A percentile compares a stretch with the other conserved stretches of the same genome.
These are phyloP conservation scores for Penicillium sp. DNA, from an alignment of 2,329 filamentous ascomycete species.

Conservation along the genomic window DNA sequence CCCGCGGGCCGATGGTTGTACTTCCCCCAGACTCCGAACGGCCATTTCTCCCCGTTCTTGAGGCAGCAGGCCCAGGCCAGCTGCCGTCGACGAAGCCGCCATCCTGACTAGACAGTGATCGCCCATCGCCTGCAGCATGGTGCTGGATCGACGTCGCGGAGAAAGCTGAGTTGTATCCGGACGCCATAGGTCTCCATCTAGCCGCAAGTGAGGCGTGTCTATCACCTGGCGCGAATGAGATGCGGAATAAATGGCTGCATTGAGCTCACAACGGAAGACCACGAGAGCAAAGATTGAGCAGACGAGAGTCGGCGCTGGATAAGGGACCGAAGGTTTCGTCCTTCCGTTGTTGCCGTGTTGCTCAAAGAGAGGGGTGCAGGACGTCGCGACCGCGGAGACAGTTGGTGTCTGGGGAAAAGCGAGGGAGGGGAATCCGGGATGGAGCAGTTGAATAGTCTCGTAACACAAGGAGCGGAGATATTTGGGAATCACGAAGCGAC, in stretches of 20 bases:
- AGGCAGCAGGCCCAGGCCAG: conserved; percentile 39
- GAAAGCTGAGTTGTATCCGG: conserved; percentile 48
- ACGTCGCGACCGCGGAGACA: conserved; percentile 14
- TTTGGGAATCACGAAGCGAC: conserved; percentile 6
- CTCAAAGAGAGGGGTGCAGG: conserved; percentile 22
- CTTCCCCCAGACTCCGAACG: conserved; percentile 62
- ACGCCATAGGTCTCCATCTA: conserved; percentile 53
- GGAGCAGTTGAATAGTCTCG: conserved; percentile 10
- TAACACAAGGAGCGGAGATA: conserved; percentile 15
- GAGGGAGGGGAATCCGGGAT: conserved; percentile 13
- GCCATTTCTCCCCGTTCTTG: conserved; percentile 42
- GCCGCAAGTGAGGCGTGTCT: conserved; percentile 37
- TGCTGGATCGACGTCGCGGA: conserved; percentile 49
- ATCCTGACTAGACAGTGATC: conserved; percentile 45
- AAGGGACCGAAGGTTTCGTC: conserved; percentile 13
- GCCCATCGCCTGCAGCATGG: conserved; percentile 43
- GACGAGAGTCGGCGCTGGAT: neutral
- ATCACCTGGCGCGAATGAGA: conserved; percentile 40
- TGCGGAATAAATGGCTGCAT: conserved; percentile 36
- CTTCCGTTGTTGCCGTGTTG: conserved; percentile 19
- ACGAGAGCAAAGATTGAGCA: conserved; percentile 4
- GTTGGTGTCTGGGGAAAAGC: conserved; percentile 16
- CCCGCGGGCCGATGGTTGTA: conserved; percentile 69
- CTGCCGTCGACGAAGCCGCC: conserved; percentile 44
- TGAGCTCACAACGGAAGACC: conserved; percentile 24